These are phyloP conservation scores for Plasmodium inui DNA, from an alignment of 169 alveolate species.

Conservation along the genomic window DNA sequence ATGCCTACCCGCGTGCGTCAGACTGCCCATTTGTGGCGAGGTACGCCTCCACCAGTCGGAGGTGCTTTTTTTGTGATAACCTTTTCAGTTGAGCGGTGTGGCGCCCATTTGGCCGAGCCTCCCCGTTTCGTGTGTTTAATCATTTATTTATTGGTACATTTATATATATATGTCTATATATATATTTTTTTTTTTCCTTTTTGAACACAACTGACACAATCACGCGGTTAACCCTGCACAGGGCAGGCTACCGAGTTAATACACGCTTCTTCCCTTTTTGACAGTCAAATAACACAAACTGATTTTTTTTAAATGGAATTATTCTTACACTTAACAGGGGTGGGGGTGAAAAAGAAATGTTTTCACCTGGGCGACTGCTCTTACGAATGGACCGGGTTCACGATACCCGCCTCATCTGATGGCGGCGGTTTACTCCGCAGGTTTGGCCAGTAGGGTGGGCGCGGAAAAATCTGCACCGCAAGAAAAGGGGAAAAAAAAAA, in stretches of 20 bases:
- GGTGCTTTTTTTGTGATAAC: neutral
- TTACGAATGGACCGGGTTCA: neutral
- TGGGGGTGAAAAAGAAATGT: neutral
- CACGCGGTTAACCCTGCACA: neutral
- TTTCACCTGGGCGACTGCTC: neutral
- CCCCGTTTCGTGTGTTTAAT: neutral
- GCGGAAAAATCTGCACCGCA: neutral
- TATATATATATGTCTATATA: neutral
- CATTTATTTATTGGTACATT: neutral
- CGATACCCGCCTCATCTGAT: neutral
- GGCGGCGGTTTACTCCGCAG: neutral
- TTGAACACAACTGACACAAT: neutral
- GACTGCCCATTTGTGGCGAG: neutral
- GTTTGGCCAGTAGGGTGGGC: neutral
- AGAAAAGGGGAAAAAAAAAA: too few relatives aligned
- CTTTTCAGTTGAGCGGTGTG: neutral
- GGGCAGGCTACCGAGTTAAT: neutral
- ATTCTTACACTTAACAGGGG: neutral
- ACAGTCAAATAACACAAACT: neutral
- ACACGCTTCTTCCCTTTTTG: neutral
- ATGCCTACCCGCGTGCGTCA: neutral
- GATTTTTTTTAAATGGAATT: neutral
- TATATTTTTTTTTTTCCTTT: neutral
- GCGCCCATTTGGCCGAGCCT: neutral
- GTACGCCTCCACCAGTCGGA: neutral